Percentiles rank a stretch among this genome's conserved stretches.
Evolutionary conservation across 495 filamentous ascomycete species (phyloP).

Genomic region (Neurospora sp.): DNA sequence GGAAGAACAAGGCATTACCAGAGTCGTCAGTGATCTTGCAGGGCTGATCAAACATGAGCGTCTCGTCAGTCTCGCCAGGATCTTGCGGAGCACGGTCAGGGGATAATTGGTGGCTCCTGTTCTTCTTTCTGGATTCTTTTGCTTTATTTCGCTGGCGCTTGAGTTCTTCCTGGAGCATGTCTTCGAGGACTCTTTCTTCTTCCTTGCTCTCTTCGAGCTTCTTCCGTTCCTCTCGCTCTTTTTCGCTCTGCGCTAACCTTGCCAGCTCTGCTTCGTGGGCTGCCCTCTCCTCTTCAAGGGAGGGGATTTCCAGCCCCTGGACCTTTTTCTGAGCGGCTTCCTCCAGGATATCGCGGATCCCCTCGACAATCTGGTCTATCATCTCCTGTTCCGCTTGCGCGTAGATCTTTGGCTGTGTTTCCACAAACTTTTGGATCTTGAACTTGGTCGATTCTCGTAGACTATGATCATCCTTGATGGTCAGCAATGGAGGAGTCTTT

Average conservation of each 20-base stretch:
- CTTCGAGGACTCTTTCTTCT: conserved; percentile 63
- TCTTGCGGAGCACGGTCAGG: conserved; percentile 21
- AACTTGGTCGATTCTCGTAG: conserved; percentile 54
- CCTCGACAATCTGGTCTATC: conserved; percentile 77
- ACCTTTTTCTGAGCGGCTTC: conserved; percentile 68
- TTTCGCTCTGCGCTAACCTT: conserved; percentile 38
- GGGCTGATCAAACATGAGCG: conserved; percentile 59
- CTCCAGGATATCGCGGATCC: conserved; percentile 79
- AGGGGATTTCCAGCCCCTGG: conserved; percentile 64
- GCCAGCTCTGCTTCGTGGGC: conserved; percentile 46
- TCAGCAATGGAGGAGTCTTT: conserved; percentile 68
- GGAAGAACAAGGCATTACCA: conserved; percentile 48
- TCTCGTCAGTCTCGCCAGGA: conserved; percentile 17
- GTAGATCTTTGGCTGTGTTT: conserved; percentile 58
- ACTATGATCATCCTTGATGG: conserved; percentile 50
- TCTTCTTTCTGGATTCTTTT: conserved; percentile 44
- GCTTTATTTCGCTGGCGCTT: conserved; percentile 50
- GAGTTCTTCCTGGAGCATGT: conserved; percentile 69
- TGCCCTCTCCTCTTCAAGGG: conserved; percentile 81
- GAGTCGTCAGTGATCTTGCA: conserved; percentile 49
- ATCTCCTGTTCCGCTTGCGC: conserved; percentile 54
- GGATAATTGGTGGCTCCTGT: conserved; percentile 18
- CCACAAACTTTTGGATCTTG: conserved; percentile 59
- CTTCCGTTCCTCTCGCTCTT: conserved; percentile 36
- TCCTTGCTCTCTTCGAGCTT: conserved; percentile 52